Conservation (phyloP, 495 filamentous ascomycete genomes). For the Podospora sp. region DNA sequence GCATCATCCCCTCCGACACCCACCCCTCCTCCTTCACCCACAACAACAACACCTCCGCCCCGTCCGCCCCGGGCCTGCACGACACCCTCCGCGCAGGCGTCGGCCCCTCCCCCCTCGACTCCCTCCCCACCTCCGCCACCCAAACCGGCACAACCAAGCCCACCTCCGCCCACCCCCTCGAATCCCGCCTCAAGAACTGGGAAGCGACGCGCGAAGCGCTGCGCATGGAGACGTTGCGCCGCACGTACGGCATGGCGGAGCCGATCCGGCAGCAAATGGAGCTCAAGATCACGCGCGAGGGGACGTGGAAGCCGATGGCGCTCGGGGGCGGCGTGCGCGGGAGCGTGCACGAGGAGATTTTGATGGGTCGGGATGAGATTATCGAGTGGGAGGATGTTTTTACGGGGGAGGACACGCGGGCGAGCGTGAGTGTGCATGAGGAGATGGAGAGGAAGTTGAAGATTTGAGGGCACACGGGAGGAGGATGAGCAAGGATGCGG, state of each 20-base stretch:
- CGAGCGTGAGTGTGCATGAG: constrained; percentile 72
- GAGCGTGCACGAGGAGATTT: constrained; percentile 75
- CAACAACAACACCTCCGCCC: constrained; percentile 65
- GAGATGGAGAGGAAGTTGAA: constrained; percentile 91
- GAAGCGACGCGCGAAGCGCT: constrained; percentile 77
- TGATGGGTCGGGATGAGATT: constrained; percentile 73
- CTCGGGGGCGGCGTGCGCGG: constrained; percentile 43
- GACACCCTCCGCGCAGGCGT: constrained; percentile 87
- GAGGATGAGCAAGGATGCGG: not conserved
- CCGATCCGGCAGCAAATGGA: constrained; percentile 95
- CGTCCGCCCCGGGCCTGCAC: constrained; percentile 87
- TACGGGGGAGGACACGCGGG: constrained; percentile 68
- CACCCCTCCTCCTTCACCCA: constrained; percentile 64
- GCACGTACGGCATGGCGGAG: constrained; percentile 89
- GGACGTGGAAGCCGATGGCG: constrained; percentile 54
- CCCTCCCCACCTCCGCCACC: constrained; percentile 39
- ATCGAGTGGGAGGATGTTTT: constrained; percentile 93
- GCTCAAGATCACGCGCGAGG: constrained; percentile 70
- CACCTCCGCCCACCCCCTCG: constrained; percentile 81
- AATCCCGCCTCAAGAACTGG: constrained; percentile 84
- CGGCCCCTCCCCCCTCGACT: constrained; percentile 52
- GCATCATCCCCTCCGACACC: constrained; percentile 70
- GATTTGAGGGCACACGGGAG: constrained; percentile 36
- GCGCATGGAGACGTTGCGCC: constrained; percentile 84
- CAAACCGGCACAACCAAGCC: constrained; percentile 42